Percentiles rank a stretch among this genome's conserved stretches.
These are phyloP conservation scores for Aspergillus fijiensis DNA, from an alignment of 2,329 filamentous ascomycete species.

Conservation along the genomic window DNA sequence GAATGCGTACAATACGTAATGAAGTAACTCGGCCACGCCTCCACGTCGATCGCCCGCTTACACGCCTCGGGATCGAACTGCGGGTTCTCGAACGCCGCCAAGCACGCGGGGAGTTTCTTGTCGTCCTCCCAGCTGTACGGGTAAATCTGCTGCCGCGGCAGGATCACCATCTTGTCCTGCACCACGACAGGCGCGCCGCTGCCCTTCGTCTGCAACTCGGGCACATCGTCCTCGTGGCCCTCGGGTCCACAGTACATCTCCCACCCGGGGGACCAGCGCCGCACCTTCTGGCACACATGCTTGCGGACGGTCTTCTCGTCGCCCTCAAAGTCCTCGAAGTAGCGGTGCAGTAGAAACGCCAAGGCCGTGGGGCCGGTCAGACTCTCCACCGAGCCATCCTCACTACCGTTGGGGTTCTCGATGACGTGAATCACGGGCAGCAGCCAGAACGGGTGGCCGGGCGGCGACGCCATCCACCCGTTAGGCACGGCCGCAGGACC, in stretches of 20 bases:
- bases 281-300: slow-evolving; percentile 13
- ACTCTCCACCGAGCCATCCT: slow-evolving; percentile 21
- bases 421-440: slow-evolving; percentile 19
- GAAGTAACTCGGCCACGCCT: slow-evolving; percentile 26
- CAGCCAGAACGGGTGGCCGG: slow-evolving; percentile 24
- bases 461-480: slow-evolving; percentile 24
- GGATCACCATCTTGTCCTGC: slow-evolving; percentile 13
- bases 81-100: slow-evolving; percentile 17
- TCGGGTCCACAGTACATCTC: slow-evolving; percentile 15
- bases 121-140: slow-evolving; percentile 24
- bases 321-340: slow-evolving; percentile 8
- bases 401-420: slow-evolving; percentile 19
- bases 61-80: slow-evolving; percentile 20
- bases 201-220: not conserved
- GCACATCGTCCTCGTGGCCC: not conserved
- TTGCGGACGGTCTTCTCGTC: slow-evolving; percentile 4
- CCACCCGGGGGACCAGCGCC: slow-evolving; percentile 12
- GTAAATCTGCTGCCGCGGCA: slow-evolving; percentile 21
- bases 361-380: slow-evolving; percentile 20
- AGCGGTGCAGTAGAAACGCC: slow-evolving; percentile 16
- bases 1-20: slow-evolving; percentile 26
- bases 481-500: slow-evolving; percentile 21
- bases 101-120: slow-evolving; percentile 12
- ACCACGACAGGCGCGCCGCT: not conserved
- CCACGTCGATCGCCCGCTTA: slow-evolving; percentile 20